Percentiles rank a stretch among this genome's conserved stretches.
Evolutionary conservation across 2,329 filamentous ascomycete species (phyloP).

Genomic region (Colletotrichum sp.): DNA sequence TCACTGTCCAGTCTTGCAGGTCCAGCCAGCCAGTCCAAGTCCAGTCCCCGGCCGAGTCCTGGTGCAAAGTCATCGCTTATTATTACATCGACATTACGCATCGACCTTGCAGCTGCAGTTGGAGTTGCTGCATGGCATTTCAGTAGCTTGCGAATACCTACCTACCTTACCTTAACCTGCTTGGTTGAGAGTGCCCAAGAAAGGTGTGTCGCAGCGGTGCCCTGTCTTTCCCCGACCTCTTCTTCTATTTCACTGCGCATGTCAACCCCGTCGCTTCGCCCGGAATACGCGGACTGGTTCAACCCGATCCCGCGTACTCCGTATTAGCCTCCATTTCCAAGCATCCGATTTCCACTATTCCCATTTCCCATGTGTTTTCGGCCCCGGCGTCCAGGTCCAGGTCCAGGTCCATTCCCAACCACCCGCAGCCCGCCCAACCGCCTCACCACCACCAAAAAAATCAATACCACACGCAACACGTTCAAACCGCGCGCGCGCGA

Average conservation of each 20-base stretch:
- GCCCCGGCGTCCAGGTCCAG: neutral
- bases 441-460: neutral
- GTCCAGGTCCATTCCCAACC: conserved; percentile 3
- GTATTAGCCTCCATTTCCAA: neutral
- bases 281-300: conserved; percentile 12
- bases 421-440: neutral
- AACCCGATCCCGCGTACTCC: conserved; percentile 11
- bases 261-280: neutral
- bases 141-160: neutral
- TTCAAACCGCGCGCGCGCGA: neutral
- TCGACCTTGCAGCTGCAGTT: neutral
- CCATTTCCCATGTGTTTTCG: neutral
- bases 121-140: neutral
- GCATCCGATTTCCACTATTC: neutral
- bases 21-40: neutral
- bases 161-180: neutral
- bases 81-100: neutral
- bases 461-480: neutral
- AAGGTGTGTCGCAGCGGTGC: neutral
- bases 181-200: neutral
- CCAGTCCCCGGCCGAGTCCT: neutral
- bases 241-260: neutral
- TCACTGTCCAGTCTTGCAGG: neutral
- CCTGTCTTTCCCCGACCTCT: neutral
- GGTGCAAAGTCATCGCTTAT: neutral